phyloP scores from a whole-genome alignment of 176 grass and related monocot genomes.

The Carex pumila region DNA sequence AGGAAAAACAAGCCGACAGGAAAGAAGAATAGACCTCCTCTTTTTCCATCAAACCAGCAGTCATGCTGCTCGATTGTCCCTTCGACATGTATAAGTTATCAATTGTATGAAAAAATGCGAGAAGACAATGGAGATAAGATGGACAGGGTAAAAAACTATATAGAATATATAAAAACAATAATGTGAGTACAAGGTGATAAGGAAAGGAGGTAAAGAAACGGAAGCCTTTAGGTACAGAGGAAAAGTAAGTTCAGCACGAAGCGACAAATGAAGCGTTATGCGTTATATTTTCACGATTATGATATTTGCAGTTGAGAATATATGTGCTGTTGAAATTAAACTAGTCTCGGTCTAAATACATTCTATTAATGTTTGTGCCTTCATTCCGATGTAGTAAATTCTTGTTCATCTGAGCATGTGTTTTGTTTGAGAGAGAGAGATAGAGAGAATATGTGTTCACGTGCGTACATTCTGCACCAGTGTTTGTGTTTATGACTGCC shows the following conservation, averaged over 20 bases:
- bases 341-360: neutral
- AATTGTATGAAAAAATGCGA: neutral
- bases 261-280: conserved; percentile 1
- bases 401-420: neutral
- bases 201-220: neutral
- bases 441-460: neutral
- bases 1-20: neutral
- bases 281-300: neutral
- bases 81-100: neutral
- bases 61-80: neutral
- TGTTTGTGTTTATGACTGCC: neutral
- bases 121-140: neutral
- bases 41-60: neutral
- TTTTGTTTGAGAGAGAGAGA: neutral
- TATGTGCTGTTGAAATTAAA: neutral
- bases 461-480: neutral
- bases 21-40: neutral
- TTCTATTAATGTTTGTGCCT: neutral
- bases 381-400: neutral
- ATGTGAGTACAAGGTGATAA: neutral
- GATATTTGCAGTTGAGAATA: neutral
- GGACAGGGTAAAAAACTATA: neutral
- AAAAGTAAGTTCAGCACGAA: neutral
- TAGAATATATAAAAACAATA: neutral
- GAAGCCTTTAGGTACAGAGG: neutral